Evolutionary conservation across 1,139 yeast species (phyloP).

Genomic region (Geotrichum histeridarum): DNA sequence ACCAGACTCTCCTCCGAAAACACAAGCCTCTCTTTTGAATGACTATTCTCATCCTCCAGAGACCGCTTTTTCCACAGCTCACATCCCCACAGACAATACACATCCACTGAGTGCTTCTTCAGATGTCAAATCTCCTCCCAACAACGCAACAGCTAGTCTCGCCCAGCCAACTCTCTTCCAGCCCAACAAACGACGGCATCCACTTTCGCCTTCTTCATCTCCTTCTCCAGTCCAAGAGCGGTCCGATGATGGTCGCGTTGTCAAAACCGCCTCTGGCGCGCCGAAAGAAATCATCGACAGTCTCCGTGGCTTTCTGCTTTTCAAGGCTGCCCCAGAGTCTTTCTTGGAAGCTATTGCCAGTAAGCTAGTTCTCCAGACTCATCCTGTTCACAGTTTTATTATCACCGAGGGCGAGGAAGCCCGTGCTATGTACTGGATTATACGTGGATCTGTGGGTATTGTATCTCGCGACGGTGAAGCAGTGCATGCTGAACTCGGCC

Average conservation of each 20-base stretch:
- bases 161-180: not conserved
- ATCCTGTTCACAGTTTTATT: slow-evolving; percentile 62
- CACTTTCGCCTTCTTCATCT: slow-evolving; percentile 2
- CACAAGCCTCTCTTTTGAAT: not conserved
- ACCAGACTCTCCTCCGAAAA: not conserved
- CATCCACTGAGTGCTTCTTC: not conserved
- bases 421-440: slow-evolving; percentile 75
- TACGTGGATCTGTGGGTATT: slow-evolving; percentile 67
- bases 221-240: slow-evolving; percentile 8
- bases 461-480: slow-evolving; percentile 74
- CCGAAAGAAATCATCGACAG: slow-evolving; percentile 45
- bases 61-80: not conserved
- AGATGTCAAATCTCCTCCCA: not conserved
- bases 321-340: slow-evolving; percentile 59
- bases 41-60: not conserved
- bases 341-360: slow-evolving; percentile 58
- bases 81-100: not conserved
- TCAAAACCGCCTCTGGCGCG: not conserved
- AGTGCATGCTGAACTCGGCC: slow-evolving; percentile 59
- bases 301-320: slow-evolving; percentile 55
- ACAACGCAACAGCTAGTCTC: not conserved
- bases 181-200: slow-evolving; percentile 1
- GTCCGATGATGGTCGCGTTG: not conserved
- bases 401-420: slow-evolving; percentile 69
- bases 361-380: slow-evolving; percentile 53